Base-by-base conservation (phyloP, 2,329 filamentous ascomycete genomes). In the Helminthosporium solani region DNA sequence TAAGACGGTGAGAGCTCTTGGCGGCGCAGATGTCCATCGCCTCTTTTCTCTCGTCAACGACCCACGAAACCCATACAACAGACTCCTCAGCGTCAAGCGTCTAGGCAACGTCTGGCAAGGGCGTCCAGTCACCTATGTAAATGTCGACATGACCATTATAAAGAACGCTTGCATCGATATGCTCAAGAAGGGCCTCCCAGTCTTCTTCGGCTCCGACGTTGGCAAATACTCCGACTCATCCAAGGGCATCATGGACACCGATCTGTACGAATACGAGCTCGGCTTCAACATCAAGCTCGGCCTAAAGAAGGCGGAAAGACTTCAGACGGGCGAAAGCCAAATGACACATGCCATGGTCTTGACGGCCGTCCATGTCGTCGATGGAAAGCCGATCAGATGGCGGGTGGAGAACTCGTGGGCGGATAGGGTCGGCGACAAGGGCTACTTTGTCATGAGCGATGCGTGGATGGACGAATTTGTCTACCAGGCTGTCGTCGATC, bases 311-410 rank as follows among this genome's bases (percentile, higher is more conserved):
- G 86, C 86, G 1, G 80, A 89, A 59, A 76, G 90, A 3, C 73
- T 96, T 36, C 75, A 80, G 58, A 85, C 85, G 0, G 84, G 87
- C 9, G 90, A 95, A 72, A 86, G 81, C 43, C 78, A 82, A 40
- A 95, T 96, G 90, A 95, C 90, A 1, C 90, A 95, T 61, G 90
- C 90, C 3, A 95, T 95, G 90, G 88, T 95, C 0, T 71, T 96
- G 51, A 95, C 89, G 2, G 90, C 83, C 1, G 90, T 95, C 36
- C 90, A 96, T 63, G 68, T 95, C 2, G 85, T 79, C 21, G 72
- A 81, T 48, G 84, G 82, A 1, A 80, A 82, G 68, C 78, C 83
- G 2, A 80, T 90, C 1, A 75, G 90, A 35, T 96, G 90, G 90
- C 77, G 89, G 43, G 88, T 95, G 6, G 86, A 95, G 78, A 95